A percentile compares a stretch with the other conserved stretches of the same genome.
phyloP scores from a whole-genome alignment of 139 green algal species.

The Spirogloea muscicola region DNA sequence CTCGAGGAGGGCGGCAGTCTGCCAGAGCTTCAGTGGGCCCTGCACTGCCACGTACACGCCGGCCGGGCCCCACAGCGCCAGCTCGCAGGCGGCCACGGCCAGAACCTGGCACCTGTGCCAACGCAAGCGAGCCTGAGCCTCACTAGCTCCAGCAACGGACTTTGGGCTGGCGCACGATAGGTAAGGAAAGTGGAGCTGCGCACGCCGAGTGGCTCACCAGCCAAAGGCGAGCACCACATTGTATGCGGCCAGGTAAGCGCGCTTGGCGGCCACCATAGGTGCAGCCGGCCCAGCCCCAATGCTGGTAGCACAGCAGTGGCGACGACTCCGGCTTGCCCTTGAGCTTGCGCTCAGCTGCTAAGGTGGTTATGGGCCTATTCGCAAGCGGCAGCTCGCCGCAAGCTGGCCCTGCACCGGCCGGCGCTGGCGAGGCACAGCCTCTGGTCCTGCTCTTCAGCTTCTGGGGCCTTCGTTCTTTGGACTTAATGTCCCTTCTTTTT shows the following conservation, averaged over 20 bases:
- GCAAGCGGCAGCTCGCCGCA: too few relatives aligned
- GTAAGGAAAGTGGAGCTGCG: background rate
- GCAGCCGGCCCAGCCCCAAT: background rate
- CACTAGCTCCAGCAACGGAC: background rate
- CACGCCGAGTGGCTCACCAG: background rate
- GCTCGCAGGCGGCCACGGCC: background rate
- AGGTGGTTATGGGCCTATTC: too few relatives aligned
- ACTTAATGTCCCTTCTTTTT: too few relatives aligned
- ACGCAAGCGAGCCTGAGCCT: background rate
- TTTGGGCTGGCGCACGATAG: background rate
- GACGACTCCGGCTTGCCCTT: too few relatives aligned
- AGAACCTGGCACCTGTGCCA: conserved; percentile 16
- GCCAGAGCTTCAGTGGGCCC: conserved; percentile 10
- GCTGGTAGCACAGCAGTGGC: too few relatives aligned
- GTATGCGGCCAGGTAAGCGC: background rate
- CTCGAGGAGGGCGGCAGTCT: conserved; percentile 30
- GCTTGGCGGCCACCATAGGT: background rate
- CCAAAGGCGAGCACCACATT: background rate
- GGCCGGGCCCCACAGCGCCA: background rate
- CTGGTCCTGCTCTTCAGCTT: too few relatives aligned
- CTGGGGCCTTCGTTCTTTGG: too few relatives aligned
- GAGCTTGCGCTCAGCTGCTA: too few relatives aligned
- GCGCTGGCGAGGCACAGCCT: too few relatives aligned
- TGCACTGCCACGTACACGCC: conserved; percentile 12
- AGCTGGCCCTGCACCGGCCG: too few relatives aligned